These are phyloP conservation scores for Hibiscus trionum DNA, from an alignment of 345 rosid species.

Conservation along the genomic window DNA sequence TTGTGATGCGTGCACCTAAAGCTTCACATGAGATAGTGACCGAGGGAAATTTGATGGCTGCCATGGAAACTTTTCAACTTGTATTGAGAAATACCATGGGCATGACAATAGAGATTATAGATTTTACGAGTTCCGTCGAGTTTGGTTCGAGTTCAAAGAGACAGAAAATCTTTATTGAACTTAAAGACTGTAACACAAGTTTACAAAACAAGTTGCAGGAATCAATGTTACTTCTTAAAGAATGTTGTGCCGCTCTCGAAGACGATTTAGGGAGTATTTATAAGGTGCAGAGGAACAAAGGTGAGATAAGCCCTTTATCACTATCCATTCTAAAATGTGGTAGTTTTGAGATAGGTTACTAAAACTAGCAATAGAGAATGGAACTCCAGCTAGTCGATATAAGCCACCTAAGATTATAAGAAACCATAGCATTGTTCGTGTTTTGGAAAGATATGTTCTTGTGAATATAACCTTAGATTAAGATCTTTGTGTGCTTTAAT, in stretches of 20 bases:
- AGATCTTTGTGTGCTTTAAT: slow-evolving; percentile 1
- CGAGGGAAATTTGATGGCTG: slow-evolving; percentile 36
- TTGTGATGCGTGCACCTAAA: slow-evolving; percentile 43
- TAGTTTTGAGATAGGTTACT: slow-evolving; percentile 33
- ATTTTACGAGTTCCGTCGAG: slow-evolving; percentile 28
- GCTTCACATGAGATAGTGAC: slow-evolving; percentile 24
- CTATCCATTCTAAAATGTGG: slow-evolving; percentile 31
- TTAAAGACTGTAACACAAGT: slow-evolving; percentile 16
- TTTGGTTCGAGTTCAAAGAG: slow-evolving; percentile 20
- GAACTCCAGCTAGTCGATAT: slow-evolving; percentile 44
- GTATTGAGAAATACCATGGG: slow-evolving; percentile 15
- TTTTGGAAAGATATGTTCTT: slow-evolving; percentile 31
- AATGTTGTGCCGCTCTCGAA: slow-evolving; percentile 28
- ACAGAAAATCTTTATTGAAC: slow-evolving; percentile 31
- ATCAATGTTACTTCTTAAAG: slow-evolving; percentile 11
- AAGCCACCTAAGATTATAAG: slow-evolving; percentile 44
- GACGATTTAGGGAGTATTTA: slow-evolving; percentile 34
- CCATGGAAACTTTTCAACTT: slow-evolving; percentile 29
- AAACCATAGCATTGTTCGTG: slow-evolving; percentile 21
- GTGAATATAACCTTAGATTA: slow-evolving; percentile 7
- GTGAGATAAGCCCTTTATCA: slow-evolving; percentile 27
- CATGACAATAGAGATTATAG: slow-evolving; percentile 25
- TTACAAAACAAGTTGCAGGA: slow-evolving; percentile 13
- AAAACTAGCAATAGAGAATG: slow-evolving; percentile 24
- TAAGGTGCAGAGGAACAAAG: slow-evolving; percentile 31